Conservation (phyloP, 768 basidiomycete species). For the Leccinum fibrillosum region DNA sequence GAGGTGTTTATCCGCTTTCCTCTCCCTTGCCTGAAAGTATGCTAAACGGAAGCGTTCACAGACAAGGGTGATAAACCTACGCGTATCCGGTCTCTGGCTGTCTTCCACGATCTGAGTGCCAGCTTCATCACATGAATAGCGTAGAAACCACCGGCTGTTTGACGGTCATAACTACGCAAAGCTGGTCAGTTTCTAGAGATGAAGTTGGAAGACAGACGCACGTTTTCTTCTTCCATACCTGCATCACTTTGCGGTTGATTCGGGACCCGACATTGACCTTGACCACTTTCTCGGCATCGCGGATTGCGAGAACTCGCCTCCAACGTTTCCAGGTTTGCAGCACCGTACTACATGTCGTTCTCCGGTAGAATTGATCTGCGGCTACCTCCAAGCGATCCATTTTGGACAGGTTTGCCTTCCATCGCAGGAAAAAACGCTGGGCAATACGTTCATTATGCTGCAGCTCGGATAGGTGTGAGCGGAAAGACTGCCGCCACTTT, state of each 20-base stretch:
- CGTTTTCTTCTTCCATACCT: slow-evolving; percentile 57
- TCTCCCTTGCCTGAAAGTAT: slow-evolving; percentile 48
- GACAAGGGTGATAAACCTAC: slow-evolving; percentile 34
- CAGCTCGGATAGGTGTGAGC: slow-evolving; percentile 48
- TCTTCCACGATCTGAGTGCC: slow-evolving; percentile 54
- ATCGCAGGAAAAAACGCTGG: slow-evolving; percentile 44
- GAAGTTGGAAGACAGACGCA: slow-evolving; percentile 32
- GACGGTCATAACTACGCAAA: slow-evolving; percentile 40
- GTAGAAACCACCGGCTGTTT: slow-evolving; percentile 42
- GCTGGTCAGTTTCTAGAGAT: slow-evolving; percentile 2
- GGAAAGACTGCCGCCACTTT: slow-evolving; percentile 62
- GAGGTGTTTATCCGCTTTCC: slow-evolving; percentile 53
- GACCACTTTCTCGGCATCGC: slow-evolving; percentile 44
- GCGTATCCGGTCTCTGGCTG: slow-evolving; percentile 44
- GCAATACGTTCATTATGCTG: slow-evolving; percentile 47
- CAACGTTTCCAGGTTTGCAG: slow-evolving; percentile 55
- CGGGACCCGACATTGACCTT: slow-evolving; percentile 44
- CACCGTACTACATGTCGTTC: slow-evolving; percentile 35
- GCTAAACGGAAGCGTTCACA: slow-evolving; percentile 9
- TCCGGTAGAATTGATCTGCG: slow-evolving; percentile 48
- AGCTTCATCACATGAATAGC: slow-evolving; percentile 42
- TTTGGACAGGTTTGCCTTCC: slow-evolving; percentile 46
- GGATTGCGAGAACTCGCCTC: slow-evolving; percentile 45
- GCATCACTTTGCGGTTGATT: slow-evolving; percentile 46
- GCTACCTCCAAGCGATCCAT: slow-evolving; percentile 43